A percentile compares a stretch with the other conserved stretches of the same genome.
Evolutionary conservation across 1,139 yeast genomes (phyloP).

Genomic region (Saccharomyces hybrid): DNA sequence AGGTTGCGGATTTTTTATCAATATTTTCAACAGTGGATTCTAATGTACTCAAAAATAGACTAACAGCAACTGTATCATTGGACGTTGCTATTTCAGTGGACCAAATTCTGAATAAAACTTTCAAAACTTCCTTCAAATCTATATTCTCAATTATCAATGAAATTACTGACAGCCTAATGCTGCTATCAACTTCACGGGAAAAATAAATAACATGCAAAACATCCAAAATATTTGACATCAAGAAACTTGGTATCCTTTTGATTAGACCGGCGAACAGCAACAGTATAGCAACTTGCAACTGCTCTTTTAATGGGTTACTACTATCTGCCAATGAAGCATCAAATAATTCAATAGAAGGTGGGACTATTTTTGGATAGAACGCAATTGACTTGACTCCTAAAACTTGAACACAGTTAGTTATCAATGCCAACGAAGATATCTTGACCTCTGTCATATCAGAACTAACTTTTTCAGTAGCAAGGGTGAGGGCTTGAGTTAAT

Average conservation of each 20-base stretch:
- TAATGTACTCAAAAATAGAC: constrained; percentile 59
- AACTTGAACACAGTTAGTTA: constrained; percentile 60
- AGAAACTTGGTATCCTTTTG: constrained; percentile 80
- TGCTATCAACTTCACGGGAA: constrained; percentile 49
- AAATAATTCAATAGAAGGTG: constrained; percentile 62
- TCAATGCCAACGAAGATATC: constrained; percentile 66
- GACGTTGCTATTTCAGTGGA: constrained; percentile 38
- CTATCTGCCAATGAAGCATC: constrained; percentile 33
- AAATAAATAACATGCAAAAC: constrained; percentile 52
- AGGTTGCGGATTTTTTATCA: constrained; percentile 67
- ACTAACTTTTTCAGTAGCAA: constrained; percentile 46
- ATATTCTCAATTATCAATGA: constrained; percentile 59
- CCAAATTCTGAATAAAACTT: constrained; percentile 61
- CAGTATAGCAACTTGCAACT: constrained; percentile 58
- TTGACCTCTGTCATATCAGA: constrained; percentile 51
- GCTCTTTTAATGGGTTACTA: constrained; percentile 28
- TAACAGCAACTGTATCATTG: constrained; percentile 45
- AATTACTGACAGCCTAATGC: constrained; percentile 59
- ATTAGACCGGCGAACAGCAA: constrained; percentile 68
- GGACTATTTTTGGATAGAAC: constrained; percentile 74
- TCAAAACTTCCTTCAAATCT: constrained; percentile 57
- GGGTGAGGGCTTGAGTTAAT: constrained; percentile 43
- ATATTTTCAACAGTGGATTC: constrained; percentile 57
- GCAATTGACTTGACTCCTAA: constrained; percentile 86
- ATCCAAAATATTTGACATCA: constrained; percentile 59